Conservation (phyloP, 2,329 filamentous ascomycete genomes). For the Talaromyces sp. region DNA sequence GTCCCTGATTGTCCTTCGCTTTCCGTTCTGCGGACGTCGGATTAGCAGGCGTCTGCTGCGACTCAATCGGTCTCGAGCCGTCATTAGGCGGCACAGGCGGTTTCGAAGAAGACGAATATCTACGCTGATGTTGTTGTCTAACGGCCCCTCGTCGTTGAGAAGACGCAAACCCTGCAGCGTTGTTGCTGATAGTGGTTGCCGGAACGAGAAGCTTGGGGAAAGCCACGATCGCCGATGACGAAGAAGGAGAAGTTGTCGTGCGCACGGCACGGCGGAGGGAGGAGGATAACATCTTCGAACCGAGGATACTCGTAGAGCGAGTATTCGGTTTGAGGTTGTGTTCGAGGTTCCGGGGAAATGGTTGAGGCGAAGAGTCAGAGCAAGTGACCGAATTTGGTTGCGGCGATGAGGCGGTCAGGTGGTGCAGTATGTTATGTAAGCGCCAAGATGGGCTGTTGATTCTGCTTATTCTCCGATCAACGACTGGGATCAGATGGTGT, state of each 20-base stretch:
- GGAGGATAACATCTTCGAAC: slow-evolving; percentile 38
- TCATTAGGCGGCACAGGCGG: slow-evolving; percentile 43
- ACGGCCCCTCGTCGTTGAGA: not conserved
- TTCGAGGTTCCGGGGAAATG: not conserved
- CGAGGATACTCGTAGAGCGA: not conserved
- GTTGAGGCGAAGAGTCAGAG: slow-evolving; percentile 9
- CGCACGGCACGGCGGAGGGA: slow-evolving; percentile 44
- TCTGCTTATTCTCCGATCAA: not conserved
- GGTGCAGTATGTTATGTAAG: slow-evolving; percentile 11
- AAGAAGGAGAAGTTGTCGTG: slow-evolving; percentile 18
- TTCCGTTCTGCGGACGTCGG: slow-evolving; percentile 31
- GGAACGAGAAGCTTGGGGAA: slow-evolving; percentile 30
- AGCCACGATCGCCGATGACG: slow-evolving; percentile 19
- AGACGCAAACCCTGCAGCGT: not conserved
- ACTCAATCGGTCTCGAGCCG: slow-evolving; percentile 38
- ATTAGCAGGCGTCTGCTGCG: not conserved
- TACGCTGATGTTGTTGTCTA: slow-evolving; percentile 38
- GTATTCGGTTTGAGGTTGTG: not conserved
- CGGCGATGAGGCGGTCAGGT: slow-evolving; percentile 19
- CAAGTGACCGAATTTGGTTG: slow-evolving; percentile 13
- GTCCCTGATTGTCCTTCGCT: slow-evolving; percentile 21
- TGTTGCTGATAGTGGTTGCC: slow-evolving; percentile 23
- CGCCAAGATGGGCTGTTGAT: not conserved
- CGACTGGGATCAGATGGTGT: not conserved
- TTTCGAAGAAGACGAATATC: slow-evolving; percentile 48